These are phyloP conservation scores for Dothistroma septosporum DNA, from an alignment of 2,329 filamentous ascomycete genomes.

Conservation along the genomic window DNA sequence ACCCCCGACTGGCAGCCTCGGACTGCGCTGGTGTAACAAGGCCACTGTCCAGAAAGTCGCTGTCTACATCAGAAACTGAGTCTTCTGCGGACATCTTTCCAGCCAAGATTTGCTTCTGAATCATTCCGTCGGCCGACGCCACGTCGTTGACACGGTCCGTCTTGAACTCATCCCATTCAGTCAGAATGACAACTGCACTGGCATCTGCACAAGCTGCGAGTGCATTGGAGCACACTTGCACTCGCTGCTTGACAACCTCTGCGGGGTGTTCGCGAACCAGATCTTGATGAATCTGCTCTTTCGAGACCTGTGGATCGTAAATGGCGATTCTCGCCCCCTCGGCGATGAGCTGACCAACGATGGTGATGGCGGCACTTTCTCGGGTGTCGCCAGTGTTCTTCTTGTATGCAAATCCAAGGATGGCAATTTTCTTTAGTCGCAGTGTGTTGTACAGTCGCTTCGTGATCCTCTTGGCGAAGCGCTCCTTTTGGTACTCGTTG, in stretches of 20 bases:
- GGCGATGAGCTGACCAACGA: conserved; percentile 61
- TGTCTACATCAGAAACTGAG: conserved; percentile 16
- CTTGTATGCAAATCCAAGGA: conserved; percentile 76
- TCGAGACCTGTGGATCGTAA: conserved; percentile 56
- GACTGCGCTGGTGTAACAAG: conserved; percentile 16
- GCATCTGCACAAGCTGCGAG: conserved; percentile 34
- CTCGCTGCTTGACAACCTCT: conserved; percentile 27
- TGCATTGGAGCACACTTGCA: conserved; percentile 31
- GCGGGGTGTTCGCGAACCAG: conserved; percentile 24
- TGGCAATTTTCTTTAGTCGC: conserved; percentile 63
- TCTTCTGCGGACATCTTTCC: conserved; percentile 6
- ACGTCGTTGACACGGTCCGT: conserved; percentile 24
- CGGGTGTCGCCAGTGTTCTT: conserved; percentile 72
- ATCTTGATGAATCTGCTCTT: conserved; percentile 34
- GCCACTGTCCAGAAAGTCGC: conserved; percentile 20
- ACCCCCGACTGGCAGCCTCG: neutral
- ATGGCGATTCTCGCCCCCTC: conserved; percentile 62
- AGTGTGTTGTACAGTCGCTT: conserved; percentile 65
- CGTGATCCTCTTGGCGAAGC: conserved; percentile 65
- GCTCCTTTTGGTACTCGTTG: conserved; percentile 69
- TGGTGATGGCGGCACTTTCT: conserved; percentile 64
- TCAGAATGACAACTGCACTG: conserved; percentile 35
- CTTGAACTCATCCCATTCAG: conserved; percentile 37
- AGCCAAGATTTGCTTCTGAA: conserved; percentile 1
- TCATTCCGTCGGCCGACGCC: neutral